phyloP scores from a whole-genome alignment of 805 yeast species.

The Candida cerambycidarum region DNA sequence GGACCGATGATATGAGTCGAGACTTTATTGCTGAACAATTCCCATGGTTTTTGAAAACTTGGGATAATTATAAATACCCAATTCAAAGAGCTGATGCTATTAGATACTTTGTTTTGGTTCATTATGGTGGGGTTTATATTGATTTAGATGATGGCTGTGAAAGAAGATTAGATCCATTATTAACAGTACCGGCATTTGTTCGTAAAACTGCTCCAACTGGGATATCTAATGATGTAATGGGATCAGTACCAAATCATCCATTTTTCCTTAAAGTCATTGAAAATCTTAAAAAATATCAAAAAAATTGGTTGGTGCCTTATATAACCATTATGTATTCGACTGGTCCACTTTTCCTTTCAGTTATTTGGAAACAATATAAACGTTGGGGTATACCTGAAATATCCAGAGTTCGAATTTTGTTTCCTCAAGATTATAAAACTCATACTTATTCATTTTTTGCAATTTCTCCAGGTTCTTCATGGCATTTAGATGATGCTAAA shows the following conservation, averaged over 20 bases:
- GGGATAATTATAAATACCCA: constrained; percentile 74
- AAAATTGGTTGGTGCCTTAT: constrained; percentile 82
- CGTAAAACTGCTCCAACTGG: constrained; percentile 90
- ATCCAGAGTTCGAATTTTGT: constrained; percentile 65
- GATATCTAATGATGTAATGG: constrained; percentile 91
- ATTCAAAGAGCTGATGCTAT: constrained; percentile 91
- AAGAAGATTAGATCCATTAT: constrained; percentile 73
- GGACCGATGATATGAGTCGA: constrained; percentile 87
- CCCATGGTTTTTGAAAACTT: constrained; percentile 83
- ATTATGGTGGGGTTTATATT: constrained; percentile 87
- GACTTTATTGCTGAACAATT: constrained; percentile 76
- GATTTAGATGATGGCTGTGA: constrained; percentile 90
- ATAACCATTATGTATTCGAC: constrained; percentile 91
- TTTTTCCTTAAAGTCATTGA: constrained; percentile 73
- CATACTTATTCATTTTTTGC: constrained; percentile 64
- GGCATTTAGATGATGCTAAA: constrained; percentile 89
- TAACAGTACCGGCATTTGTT: constrained; percentile 81
- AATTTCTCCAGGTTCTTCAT: constrained; percentile 80
- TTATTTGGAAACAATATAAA: constrained; percentile 84
- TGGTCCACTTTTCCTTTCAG: constrained; percentile 85
- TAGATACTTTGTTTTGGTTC: constrained; percentile 77
- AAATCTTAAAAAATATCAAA: constrained; percentile 55
- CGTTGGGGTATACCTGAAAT: constrained; percentile 72
- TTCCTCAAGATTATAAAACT: constrained; percentile 71
- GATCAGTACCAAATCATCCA: constrained; percentile 82